phyloP scores from a whole-genome alignment of 2,329 filamentous ascomycete genomes.

The Chalaropsis thielavioides region DNA sequence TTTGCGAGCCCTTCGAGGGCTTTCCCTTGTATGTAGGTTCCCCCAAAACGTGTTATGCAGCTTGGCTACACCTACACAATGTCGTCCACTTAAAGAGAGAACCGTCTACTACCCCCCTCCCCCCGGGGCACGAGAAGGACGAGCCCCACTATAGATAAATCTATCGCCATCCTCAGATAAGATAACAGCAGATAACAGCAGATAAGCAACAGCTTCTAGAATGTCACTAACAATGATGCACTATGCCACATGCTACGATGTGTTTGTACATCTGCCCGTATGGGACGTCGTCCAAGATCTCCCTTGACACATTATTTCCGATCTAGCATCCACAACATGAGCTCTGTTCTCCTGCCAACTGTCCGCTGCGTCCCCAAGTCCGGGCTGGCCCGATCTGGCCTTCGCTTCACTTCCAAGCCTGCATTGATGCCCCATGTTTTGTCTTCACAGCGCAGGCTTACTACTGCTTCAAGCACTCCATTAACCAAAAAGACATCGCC shows the following conservation, averaged over 20 bases:
- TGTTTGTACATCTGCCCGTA: background rate
- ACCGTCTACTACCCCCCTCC: too few species aligned
- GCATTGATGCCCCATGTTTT: background rate
- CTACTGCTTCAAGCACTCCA: background rate
- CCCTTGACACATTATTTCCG: background rate
- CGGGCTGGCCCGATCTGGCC: background rate
- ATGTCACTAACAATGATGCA: background rate
- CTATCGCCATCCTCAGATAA: background rate
- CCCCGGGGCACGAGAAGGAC: too few species aligned
- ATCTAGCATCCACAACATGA: background rate
- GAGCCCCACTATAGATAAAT: background rate
- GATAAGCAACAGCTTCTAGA: constrained; percentile 2
- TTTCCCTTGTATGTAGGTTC: too few species aligned
- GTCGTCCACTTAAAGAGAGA: too few species aligned
- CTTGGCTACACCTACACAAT: too few species aligned
- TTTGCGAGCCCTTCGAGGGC: too few species aligned
- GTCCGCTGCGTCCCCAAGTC: background rate
- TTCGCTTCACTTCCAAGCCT: background rate
- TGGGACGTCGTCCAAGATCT: background rate
- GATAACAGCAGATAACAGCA: background rate
- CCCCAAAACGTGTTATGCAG: too few species aligned
- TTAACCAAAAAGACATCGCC: constrained; percentile 20
- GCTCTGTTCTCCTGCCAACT: background rate
- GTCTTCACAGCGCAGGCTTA: background rate
- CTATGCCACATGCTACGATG: background rate